Conservation (phyloP, 2,329 filamentous ascomycete species). For the Alternaria solani region DNA sequence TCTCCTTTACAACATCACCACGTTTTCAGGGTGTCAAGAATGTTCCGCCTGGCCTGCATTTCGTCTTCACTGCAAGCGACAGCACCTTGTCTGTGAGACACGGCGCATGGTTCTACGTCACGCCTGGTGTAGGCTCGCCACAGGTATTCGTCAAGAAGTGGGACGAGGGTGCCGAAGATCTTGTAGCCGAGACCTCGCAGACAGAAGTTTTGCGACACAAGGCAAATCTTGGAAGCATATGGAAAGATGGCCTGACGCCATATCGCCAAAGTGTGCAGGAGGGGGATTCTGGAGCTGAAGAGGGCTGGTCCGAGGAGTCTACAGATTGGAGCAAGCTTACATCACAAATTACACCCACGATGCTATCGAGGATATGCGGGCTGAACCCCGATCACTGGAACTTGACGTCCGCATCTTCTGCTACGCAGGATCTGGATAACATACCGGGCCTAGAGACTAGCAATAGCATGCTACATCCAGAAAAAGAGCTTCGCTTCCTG, state of each 20-base stretch:
- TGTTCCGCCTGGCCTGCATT: constrained; percentile 66
- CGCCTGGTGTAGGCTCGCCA: constrained; percentile 45
- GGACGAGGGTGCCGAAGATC: constrained; percentile 58
- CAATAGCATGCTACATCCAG: constrained; percentile 40
- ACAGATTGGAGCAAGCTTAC: constrained; percentile 65
- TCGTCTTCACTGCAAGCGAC: constrained; percentile 67
- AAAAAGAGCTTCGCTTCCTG: constrained; percentile 61
- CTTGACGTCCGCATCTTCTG: constrained; percentile 66
- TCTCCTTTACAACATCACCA: constrained; percentile 69
- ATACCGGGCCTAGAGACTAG: constrained; percentile 64
- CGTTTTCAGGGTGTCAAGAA: constrained; percentile 69
- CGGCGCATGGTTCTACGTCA: constrained; percentile 67
- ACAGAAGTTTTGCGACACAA: constrained; percentile 59
- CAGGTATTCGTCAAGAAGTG: constrained; percentile 66
- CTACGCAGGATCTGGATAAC: constrained; percentile 63
- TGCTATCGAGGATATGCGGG: constrained; percentile 62
- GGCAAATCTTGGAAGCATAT: constrained; percentile 64
- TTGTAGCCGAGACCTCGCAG: constrained; percentile 53
- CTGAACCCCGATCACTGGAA: constrained; percentile 60
- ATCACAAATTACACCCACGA: constrained; percentile 56
- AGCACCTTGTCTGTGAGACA: constrained; percentile 67
- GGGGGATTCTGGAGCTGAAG: constrained; percentile 38
- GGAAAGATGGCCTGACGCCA: constrained; percentile 61
- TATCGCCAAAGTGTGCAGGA: constrained; percentile 55
- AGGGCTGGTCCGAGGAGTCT: constrained; percentile 52